These are phyloP conservation scores for Somion occarium DNA, from an alignment of 1,284 basidiomycete species.

Conservation along the genomic window DNA sequence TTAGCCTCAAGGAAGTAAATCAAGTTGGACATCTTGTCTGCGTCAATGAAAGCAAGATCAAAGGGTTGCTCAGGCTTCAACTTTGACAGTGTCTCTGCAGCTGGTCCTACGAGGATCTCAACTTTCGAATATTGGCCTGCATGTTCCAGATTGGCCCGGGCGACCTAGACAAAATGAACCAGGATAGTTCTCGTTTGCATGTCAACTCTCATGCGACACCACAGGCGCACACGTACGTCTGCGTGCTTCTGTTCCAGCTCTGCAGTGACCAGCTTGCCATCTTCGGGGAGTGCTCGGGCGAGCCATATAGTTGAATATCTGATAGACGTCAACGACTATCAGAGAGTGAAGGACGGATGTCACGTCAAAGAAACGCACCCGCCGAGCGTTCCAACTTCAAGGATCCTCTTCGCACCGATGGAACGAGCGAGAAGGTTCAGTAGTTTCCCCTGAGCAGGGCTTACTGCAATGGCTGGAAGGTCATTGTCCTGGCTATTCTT, in stretches of 20 bases:
- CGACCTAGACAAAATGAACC: conserved; percentile 36
- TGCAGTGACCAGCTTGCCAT: conserved; percentile 45
- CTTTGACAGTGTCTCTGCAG: conserved; percentile 38
- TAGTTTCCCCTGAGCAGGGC: conserved; percentile 52
- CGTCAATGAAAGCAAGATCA: conserved; percentile 61
- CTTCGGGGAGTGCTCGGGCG: conserved; percentile 48
- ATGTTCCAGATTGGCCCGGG: conserved; percentile 42
- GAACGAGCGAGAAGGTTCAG: conserved; percentile 44
- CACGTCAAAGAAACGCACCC: conserved; percentile 34
- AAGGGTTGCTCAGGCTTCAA: conserved; percentile 40
- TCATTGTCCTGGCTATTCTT: conserved; percentile 39
- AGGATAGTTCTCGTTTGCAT: background rate
- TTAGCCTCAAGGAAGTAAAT: conserved; percentile 53
- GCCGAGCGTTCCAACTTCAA: conserved; percentile 61
- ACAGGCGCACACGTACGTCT: conserved; percentile 29
- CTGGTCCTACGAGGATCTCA: conserved; percentile 46
- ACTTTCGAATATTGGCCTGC: conserved; percentile 45
- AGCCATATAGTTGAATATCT: conserved; percentile 63
- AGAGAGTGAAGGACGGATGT: background rate
- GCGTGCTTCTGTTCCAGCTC: conserved; percentile 48
- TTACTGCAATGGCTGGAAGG: conserved; percentile 50
- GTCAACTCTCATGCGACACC: background rate
- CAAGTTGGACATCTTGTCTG: conserved; percentile 48
- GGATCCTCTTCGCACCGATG: conserved; percentile 44
- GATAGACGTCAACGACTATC: background rate